These are phyloP conservation scores for Pleurotus pulmonarius DNA, from an alignment of 768 basidiomycete genomes.

Conservation along the genomic window DNA sequence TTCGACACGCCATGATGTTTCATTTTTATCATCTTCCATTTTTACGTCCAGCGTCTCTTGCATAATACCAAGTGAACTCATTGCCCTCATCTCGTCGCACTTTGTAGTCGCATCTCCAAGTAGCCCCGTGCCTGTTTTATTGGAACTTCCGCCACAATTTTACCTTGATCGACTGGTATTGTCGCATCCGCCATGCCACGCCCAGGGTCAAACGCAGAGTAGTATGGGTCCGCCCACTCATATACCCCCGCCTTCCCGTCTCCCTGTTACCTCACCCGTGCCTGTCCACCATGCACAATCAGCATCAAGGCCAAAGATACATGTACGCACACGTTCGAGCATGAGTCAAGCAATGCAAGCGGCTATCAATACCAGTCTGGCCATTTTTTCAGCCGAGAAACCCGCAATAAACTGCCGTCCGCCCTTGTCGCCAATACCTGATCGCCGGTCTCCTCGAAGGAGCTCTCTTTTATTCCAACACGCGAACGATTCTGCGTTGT, in stretches of 20 bases:
- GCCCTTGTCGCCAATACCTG: too few relatives aligned
- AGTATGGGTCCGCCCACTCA: background rate
- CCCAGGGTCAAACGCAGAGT: slow-evolving; percentile 8
- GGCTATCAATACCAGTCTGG: slow-evolving; percentile 10
- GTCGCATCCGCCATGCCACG: slow-evolving; percentile 15
- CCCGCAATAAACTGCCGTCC: background rate
- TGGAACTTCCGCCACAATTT: slow-evolving; percentile 41
- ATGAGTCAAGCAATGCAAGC: slow-evolving; percentile 11
- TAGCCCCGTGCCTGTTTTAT: slow-evolving; percentile 32
- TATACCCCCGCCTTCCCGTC: background rate
- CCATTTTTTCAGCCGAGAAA: background rate
- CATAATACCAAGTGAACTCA: slow-evolving; percentile 56
- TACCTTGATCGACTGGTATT: slow-evolving; percentile 38
- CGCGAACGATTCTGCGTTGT: slow-evolving; percentile 1
- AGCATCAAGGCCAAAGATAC: background rate
- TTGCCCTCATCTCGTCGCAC: slow-evolving; percentile 50
- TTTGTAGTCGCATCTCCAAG: slow-evolving; percentile 24
- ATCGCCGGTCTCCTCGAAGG: too few relatives aligned
- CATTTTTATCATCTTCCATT: background rate
- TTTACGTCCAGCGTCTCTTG: slow-evolving; percentile 48
- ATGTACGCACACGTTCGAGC: slow-evolving; percentile 3
- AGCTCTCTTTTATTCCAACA: background rate
- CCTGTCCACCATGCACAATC: background rate
- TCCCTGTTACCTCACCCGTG: background rate
- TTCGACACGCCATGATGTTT: too few relatives aligned